Conservation (phyloP, 805 yeast species). For the Grigorovia humatica region DNA sequence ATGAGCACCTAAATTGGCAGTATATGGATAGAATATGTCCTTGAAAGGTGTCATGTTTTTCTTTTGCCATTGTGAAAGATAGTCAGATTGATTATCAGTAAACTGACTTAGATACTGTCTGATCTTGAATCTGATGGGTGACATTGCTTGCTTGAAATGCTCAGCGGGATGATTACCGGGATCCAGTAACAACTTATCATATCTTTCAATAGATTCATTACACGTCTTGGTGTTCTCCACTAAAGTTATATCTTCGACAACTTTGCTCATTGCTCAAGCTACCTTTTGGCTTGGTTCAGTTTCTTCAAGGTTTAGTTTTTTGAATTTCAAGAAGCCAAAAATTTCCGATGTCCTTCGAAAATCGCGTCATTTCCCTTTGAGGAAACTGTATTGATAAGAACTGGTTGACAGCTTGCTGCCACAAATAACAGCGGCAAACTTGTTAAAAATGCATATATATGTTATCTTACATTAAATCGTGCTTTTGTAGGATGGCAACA, state of each 20-base stretch:
- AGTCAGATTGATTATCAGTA: conserved; percentile 56
- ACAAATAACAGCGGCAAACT: too few species aligned
- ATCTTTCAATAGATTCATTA: too few species aligned
- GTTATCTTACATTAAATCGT: neutral
- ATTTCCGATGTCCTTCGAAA: neutral
- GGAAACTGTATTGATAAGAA: neutral
- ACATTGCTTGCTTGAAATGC: conserved; percentile 52
- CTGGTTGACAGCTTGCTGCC: neutral
- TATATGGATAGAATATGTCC: conserved; percentile 75
- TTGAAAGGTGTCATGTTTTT: conserved; percentile 37
- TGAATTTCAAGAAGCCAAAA: neutral
- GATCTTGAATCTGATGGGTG: conserved; percentile 42
- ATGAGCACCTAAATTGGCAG: conserved; percentile 87
- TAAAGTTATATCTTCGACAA: neutral
- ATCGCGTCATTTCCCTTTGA: neutral
- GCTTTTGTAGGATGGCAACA: neutral
- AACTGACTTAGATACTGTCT: conserved; percentile 47
- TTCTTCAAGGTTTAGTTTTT: neutral
- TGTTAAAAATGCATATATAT: neutral
- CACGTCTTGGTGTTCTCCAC: neutral
- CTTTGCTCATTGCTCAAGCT: neutral
- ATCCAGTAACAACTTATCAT: conserved; percentile 31
- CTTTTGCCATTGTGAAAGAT: conserved; percentile 47
- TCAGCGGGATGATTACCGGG: conserved; percentile 65
- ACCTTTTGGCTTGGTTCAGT: neutral